Conservation (phyloP, 169 alveolate genomes). For the Plasmodium inui region DNA sequence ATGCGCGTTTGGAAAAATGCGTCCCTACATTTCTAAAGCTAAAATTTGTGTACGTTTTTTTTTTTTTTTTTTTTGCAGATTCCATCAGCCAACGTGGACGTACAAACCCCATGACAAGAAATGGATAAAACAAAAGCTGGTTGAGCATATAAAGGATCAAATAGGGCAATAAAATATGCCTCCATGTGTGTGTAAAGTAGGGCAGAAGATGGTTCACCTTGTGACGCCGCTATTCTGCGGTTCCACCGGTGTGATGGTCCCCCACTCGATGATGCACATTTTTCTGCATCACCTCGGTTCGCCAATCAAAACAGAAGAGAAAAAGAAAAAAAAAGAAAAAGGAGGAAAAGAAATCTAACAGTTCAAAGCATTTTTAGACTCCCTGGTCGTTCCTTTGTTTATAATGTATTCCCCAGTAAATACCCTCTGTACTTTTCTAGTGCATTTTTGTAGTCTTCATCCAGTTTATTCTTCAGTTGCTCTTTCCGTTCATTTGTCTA, state of each 20-base stretch:
- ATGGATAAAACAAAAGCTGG: constrained; percentile 75
- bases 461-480: constrained; percentile 56
- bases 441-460: constrained; percentile 65
- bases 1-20: not conserved
- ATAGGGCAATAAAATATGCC: constrained; percentile 34
- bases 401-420: constrained; percentile 64
- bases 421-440: constrained; percentile 61
- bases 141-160: constrained; percentile 75
- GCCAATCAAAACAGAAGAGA: not conserved
- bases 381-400: not conserved
- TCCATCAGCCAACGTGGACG: constrained; percentile 60
- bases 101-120: constrained; percentile 71
- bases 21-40: not conserved
- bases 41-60: not conserved
- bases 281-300: not conserved
- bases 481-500: constrained; percentile 73
- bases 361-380: not conserved
- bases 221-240: constrained; percentile 1
- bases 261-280: not conserved
- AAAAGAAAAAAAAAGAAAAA: constrained; percentile 27
- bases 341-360: not conserved
- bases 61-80: constrained; percentile 21
- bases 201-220: not conserved
- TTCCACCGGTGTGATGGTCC: not conserved
- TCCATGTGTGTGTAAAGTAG: not conserved